Conservation (phyloP, 192 early-diverging fungal genomes). For the Backusella morwellensis region DNA sequence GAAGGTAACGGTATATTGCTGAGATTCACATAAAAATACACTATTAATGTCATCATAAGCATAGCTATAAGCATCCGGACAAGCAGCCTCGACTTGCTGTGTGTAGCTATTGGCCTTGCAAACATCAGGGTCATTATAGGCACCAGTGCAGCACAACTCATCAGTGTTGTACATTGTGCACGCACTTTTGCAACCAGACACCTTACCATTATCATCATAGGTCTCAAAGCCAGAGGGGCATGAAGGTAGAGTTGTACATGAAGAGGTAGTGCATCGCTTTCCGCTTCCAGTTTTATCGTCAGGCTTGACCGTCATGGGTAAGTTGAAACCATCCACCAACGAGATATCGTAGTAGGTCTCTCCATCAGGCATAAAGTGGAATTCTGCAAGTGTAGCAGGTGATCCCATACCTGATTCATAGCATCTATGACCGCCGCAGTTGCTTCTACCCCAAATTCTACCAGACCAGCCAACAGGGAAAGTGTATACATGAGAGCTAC, state of each 20-base stretch:
- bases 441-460: constrained; percentile 30
- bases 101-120: constrained; percentile 23
- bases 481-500: not conserved
- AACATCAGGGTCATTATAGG: constrained; percentile 8
- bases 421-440: constrained; percentile 17
- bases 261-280: constrained; percentile 13
- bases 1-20: constrained; percentile 30
- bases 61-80: constrained; percentile 30
- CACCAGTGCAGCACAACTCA: constrained; percentile 28
- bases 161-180: constrained; percentile 17
- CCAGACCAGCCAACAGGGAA: constrained; percentile 20
- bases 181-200: constrained; percentile 26
- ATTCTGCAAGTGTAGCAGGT: constrained; percentile 35
- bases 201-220: constrained; percentile 19
- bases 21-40: constrained; percentile 19
- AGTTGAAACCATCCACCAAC: constrained; percentile 33
- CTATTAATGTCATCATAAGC: constrained; percentile 36
- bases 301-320: constrained; percentile 25
- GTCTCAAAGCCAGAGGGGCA: constrained; percentile 27
- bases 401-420: constrained; percentile 23
- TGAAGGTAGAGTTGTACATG: constrained; percentile 6
- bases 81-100: constrained; percentile 4
- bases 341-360: constrained; percentile 34
- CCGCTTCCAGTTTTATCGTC: not conserved
- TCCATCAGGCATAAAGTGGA: constrained; percentile 6